Percentiles rank a stretch among this genome's conserved stretches.
Evolutionary conservation across 768 basidiomycete species (phyloP).

Genomic region (Tricholoma bakamatsutake): DNA sequence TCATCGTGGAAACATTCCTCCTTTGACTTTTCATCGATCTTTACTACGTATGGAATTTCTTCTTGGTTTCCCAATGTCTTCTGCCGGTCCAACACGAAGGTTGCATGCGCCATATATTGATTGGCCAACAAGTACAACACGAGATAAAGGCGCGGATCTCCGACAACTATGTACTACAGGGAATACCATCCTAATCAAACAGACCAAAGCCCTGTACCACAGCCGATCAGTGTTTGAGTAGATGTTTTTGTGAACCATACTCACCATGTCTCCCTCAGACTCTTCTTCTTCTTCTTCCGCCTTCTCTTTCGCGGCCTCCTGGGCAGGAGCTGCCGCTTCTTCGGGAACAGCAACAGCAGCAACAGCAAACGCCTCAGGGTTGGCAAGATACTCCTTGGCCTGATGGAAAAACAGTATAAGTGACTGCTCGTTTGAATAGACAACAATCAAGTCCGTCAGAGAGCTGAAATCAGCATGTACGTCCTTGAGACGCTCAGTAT

Average conservation of each 20-base stretch:
- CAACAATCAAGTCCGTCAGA: conserved; percentile 22
- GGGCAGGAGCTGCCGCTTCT: conserved; percentile 40
- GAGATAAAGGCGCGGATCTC: not conserved
- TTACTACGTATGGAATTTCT: not conserved
- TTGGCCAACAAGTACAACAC: not conserved
- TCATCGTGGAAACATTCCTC: not conserved
- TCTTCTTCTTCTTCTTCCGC: conserved; percentile 82
- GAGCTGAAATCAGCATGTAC: conserved; percentile 28
- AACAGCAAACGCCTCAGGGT: conserved; percentile 95
- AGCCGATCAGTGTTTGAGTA: conserved; percentile 9
- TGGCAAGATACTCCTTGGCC: conserved; percentile 95
- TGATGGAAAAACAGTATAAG: conserved; percentile 27
- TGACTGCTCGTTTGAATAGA: not conserved
- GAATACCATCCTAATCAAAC: conserved; percentile 62
- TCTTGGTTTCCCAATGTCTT: not conserved
- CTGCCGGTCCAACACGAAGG: not conserved
- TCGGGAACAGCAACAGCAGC: conserved; percentile 58
- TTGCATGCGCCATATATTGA: not conserved
- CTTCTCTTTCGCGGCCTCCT: conserved; percentile 59
- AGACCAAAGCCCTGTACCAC: conserved; percentile 79
- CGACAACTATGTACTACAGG: not conserved
- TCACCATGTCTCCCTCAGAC: conserved; percentile 85
- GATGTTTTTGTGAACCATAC: conserved; percentile 17
- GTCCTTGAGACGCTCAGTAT: conserved; percentile 62
- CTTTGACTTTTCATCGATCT: not conserved